These are phyloP conservation scores for Powellomyces hirtus DNA, from an alignment of 192 early-diverging fungal species.

Conservation along the genomic window DNA sequence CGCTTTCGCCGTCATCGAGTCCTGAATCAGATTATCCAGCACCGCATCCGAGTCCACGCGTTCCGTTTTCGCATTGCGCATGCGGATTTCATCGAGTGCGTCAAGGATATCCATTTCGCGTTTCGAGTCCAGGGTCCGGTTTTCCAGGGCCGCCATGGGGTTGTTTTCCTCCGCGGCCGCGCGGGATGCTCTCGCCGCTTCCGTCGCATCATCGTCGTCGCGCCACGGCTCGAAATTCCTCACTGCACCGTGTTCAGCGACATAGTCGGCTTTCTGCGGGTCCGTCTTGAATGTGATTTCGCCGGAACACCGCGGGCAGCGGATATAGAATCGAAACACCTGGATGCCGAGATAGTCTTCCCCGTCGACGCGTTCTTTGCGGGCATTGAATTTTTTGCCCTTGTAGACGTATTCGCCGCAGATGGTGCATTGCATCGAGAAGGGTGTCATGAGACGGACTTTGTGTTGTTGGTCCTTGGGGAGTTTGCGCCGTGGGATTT, in stretches of 20 bases:
- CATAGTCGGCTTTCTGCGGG: slow-evolving; percentile 91
- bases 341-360: slow-evolving; percentile 55
- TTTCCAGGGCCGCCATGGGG: slow-evolving; percentile 94
- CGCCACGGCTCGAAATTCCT: slow-evolving; percentile 96
- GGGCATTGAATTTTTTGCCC: slow-evolving; percentile 97
- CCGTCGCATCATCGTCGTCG: slow-evolving; percentile 60
- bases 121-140: slow-evolving; percentile 88
- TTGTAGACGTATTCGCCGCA: slow-evolving; percentile 98
- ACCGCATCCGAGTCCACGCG: slow-evolving; percentile 68
- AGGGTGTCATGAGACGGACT: slow-evolving; percentile 97
- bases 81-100: slow-evolving; percentile 90
- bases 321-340: slow-evolving; percentile 65
- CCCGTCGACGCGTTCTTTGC: slow-evolving; percentile 73
- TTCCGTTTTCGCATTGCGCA: slow-evolving; percentile 81
- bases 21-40: slow-evolving; percentile 48
- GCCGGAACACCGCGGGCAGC: slow-evolving; percentile 91
- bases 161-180: slow-evolving; percentile 86
- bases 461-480: slow-evolving; percentile 87
- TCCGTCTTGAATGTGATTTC: slow-evolving; percentile 99
- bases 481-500: slow-evolving; percentile 79
- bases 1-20: slow-evolving; percentile 27
- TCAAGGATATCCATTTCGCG: slow-evolving; percentile 98
- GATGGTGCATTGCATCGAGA: slow-evolving; percentile 95
- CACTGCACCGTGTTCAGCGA: slow-evolving; percentile 86
- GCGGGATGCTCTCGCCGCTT: slow-evolving; percentile 54